Percentiles rank a stretch among this genome's conserved stretches.
phyloP scores from a whole-genome alignment of 2,329 filamentous ascomycete species.

The Xylariales sp. region DNA sequence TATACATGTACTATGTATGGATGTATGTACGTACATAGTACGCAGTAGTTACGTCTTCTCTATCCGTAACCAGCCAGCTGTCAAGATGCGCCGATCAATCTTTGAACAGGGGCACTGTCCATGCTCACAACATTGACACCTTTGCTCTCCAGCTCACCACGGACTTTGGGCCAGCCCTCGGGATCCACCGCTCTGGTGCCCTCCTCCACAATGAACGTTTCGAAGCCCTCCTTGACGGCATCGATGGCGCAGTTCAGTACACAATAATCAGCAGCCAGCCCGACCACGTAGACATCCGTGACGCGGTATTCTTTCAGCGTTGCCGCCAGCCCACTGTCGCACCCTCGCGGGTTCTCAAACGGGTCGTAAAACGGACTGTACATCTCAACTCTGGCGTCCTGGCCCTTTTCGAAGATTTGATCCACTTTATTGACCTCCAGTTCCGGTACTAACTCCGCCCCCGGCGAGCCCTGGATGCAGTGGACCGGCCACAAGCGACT shows the following conservation, averaged over 20 bases:
- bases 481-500: slow-evolving; percentile 85
- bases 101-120: slow-evolving; percentile 51
- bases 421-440: slow-evolving; percentile 60
- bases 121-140: slow-evolving; percentile 62
- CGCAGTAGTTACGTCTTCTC: no score
- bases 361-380: slow-evolving; percentile 88
- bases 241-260: slow-evolving; percentile 79
- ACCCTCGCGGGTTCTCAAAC: slow-evolving; percentile 57
- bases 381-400: slow-evolving; percentile 74
- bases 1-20: no score
- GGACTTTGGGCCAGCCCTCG: slow-evolving; percentile 50
- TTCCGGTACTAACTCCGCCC: slow-evolving; percentile 70
- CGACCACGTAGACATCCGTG: slow-evolving; percentile 80
- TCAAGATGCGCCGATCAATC: slow-evolving; percentile 33
- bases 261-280: slow-evolving; percentile 86
- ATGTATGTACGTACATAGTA: no score
- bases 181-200: slow-evolving; percentile 70
- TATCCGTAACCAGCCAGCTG: slow-evolving; percentile 15
- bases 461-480: slow-evolving; percentile 72
- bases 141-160: slow-evolving; percentile 45
- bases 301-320: slow-evolving; percentile 53
- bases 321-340: slow-evolving; percentile 58
- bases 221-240: slow-evolving; percentile 70
- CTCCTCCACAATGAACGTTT: slow-evolving; percentile 72
- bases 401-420: slow-evolving; percentile 72